Evolutionary conservation across 345 rosid genomes (phyloP), one percentile per base, ranked within the genome.

Genomic region (Tarenaya hassleriana): DNA sequence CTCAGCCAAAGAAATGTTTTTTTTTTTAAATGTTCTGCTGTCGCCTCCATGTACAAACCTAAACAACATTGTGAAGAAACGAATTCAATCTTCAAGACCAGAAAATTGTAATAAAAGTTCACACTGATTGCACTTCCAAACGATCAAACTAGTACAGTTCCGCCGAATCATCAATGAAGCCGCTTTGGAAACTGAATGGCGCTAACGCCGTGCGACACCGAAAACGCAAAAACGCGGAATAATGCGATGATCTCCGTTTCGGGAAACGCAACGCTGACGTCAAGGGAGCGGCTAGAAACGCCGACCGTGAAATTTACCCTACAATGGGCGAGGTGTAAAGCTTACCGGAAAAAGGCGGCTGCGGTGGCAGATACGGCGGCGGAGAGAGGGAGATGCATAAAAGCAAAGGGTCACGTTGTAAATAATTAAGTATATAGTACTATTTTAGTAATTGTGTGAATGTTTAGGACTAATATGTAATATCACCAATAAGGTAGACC

Each of bases 1-100:
- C 68, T 80, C 88, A 40, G 86, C 83, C 61, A 79, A 52, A 77
- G 75, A n/a, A n/a, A n/a, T n/a, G n/a, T n/a, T n/a, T n/a, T n/a
- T n/a, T 74, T 56, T 72, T 73, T 2, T 73, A 66, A 55, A 85
- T 73, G 76, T 81, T 86, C 77, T 81, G 86, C 88, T 18, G 63
- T 84, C 16, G 79, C 82, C 59, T 83, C 95, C 94, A 83, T 86
- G 67, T 83, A 89, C 17, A 86, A 57, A 60, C 92, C 97, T 88
- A 62, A 14, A 39, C 50, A 41, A 7, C 14, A 64, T 21, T 11
- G 40, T 34, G 8, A 11, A 24, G 13, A 35, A 35, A 8, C 13
- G 13, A 14, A 37, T 10, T 7, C 5, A 38, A 50, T 47, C 19
- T 10, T 4, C n/a, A 31, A 32, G 48, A 7, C 8, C 49, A 17